Evolutionary conservation across 2,329 filamentous ascomycete genomes (phyloP), one percentile per base, ranked within the genome.

Genomic region (Stagonosporopsis vannaccii): DNA sequence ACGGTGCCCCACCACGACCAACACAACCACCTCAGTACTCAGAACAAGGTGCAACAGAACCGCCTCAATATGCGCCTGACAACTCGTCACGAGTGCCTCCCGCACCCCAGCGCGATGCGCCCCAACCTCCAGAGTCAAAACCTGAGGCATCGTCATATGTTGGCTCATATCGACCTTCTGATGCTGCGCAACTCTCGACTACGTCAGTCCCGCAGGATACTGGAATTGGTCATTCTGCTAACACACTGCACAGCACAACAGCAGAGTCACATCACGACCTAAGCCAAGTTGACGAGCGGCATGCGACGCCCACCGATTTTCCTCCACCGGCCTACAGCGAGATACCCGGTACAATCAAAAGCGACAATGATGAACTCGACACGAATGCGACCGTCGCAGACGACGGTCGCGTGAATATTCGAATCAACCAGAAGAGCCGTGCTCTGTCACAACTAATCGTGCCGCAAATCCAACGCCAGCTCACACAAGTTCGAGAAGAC

Each of bases 401-500:
- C 11, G 76, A 78, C 61, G 76, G 76, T 22, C 73, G 76, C 58
- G 75, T 78, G 48, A 76, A 78, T 49, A 78, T 78, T 43, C 67
- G 67, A 45, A 78, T 78, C 63, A 69, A 76, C 40, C 73, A 77
- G 56, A 75, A 73, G 61, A 68, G 66, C 33, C 69, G 70, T 15
- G 65, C 67, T 11, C 61, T 78, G 3, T 76, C 76, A 9, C 69
- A 71, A 36, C 53, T 78, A 52, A 70, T 78, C 47, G 63, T 66
- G n/a, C 75, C 75, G 1, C 74, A 76, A 39, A 67, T 78, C 30
- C 72, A 76, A 23, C 71, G 68, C 13, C 73, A 78, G 54, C 66
- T 77, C 56, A 68, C 68, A 9, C 66, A 69, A n/a, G 76, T 75
- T 20, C 78, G 80, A 32, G 77, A 83, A 39, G 82, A 87, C 49